Evolutionary conservation across 371 early-diverging fungal species (phyloP).

Genomic region (Dichotomocladium elegans): DNA sequence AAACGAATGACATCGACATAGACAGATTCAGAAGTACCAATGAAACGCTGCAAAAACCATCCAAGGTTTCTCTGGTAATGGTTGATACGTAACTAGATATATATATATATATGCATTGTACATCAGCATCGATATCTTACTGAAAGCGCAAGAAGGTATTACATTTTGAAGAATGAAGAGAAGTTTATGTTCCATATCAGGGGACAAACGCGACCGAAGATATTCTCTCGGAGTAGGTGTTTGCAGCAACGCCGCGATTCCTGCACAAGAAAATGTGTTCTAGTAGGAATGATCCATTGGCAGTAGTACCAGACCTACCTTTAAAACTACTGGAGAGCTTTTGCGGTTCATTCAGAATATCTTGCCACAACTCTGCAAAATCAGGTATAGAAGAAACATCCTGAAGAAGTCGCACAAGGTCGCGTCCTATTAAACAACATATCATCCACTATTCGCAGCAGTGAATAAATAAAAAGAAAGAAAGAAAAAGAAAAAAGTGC

Average conservation of each 20-base stretch:
- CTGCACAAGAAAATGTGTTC: slow-evolving; percentile 12
- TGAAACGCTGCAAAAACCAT: slow-evolving; percentile 67
- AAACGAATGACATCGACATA: slow-evolving; percentile 73
- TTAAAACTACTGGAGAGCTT: slow-evolving; percentile 52
- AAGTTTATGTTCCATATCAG: slow-evolving; percentile 71
- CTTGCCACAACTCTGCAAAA: slow-evolving; percentile 61
- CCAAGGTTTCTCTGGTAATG: slow-evolving; percentile 56
- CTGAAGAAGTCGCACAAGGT: slow-evolving; percentile 67
- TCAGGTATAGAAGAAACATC: slow-evolving; percentile 57
- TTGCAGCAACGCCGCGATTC: slow-evolving; percentile 43
- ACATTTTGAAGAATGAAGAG: slow-evolving; percentile 67
- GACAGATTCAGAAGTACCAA: slow-evolving; percentile 56
- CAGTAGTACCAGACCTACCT: slow-evolving; percentile 28
- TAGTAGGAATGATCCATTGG: too few relatives aligned
- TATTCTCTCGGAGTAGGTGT: slow-evolving; percentile 64
- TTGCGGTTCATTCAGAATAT: slow-evolving; percentile 53
- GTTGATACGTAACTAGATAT: slow-evolving; percentile 40
- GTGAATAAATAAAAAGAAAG: too few relatives aligned
- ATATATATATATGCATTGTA: not conserved
- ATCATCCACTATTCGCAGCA: slow-evolving; percentile 55
- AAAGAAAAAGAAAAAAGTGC: too few relatives aligned
- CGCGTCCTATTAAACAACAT: slow-evolving; percentile 67
- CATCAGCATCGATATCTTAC: not conserved
- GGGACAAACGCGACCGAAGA: slow-evolving; percentile 59
- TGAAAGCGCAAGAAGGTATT: not conserved